Evolutionary conservation across 495 filamentous ascomycete genomes (phyloP).

Genomic region (Viridothelium virens): DNA sequence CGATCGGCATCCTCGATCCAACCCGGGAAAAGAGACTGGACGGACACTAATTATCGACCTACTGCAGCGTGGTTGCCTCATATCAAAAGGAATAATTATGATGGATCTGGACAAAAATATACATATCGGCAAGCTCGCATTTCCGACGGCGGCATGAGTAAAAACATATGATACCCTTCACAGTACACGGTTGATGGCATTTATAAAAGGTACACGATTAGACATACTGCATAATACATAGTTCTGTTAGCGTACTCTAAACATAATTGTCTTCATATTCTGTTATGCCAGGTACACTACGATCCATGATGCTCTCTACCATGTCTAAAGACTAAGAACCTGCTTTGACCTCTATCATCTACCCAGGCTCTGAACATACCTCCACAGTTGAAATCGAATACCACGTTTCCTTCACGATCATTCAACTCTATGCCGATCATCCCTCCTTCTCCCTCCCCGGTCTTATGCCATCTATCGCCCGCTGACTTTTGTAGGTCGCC

Average conservation of each 20-base stretch:
- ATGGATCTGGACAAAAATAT: not conserved
- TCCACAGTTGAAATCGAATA: conserved; percentile 76
- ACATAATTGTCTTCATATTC: not conserved
- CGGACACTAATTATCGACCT: not conserved
- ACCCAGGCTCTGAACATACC: conserved; percentile 85
- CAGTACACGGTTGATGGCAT: conserved; percentile 1
- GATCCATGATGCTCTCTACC: conserved; percentile 16
- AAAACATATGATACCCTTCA: conserved; percentile 3
- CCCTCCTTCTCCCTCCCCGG: conserved; percentile 75
- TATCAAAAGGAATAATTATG: not conserved
- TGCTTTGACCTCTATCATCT: conserved; percentile 53
- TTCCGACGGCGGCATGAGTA: not conserved
- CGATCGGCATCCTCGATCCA: not conserved
- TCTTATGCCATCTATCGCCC: conserved; percentile 63
- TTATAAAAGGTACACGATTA: conserved; percentile 7
- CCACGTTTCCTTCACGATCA: conserved; percentile 45
- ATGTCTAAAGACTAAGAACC: conserved; percentile 54
- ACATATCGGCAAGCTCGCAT: not conserved
- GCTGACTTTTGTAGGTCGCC: conserved; percentile 74
- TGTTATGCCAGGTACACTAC: not conserved
- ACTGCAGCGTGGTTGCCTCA: too few relatives aligned
- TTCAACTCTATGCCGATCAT: conserved; percentile 77
- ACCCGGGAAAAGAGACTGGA: not conserved
- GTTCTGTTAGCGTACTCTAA: not conserved
- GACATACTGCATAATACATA: not conserved